Evolutionary conservation across 345 rosid species (phyloP), one percentile per base, ranked within the genome.

Genomic region (Cardiospermum halicacabum): DNA sequence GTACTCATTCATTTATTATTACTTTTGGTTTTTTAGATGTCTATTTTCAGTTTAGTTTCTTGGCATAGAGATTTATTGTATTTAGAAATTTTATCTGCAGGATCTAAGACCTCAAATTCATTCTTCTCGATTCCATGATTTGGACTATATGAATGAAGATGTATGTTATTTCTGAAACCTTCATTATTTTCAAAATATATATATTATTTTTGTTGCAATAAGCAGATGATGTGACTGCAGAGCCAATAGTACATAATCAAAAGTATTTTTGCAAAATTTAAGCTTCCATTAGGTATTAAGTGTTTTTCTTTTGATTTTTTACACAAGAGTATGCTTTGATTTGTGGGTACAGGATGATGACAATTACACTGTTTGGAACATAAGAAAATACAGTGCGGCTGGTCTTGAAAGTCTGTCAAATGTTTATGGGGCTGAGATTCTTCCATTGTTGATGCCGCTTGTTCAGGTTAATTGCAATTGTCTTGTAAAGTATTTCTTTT

Each of bases 341-440:
- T 18, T 19, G n/a, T 18, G 24, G n/a, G 19, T 32, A 32, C 78
- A 88, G 95, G 89, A 95, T 72, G 96, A 91, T 65, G 98, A 91
- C 72, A 84, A 80, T 15, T 77, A 78, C 19, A 89, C 84, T 16
- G 70, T 86, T 18, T 95, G 98, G 97, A 95, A 91, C 75, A 81
- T 95, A 65, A 76, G 99, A 77, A 95, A 91, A 82, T 95, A 97
- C 78, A 91, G 99, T 80, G 98, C 99, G 58, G 98, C 98, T 47
- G 91, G 90, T 66, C 88, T 95, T 75, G 98, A 91, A 69, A 72
- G 77, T 64, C 84, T 95, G 66, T 89, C 99, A 65, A 91, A 84
- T 78, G 82, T 81, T 58, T 91, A 82, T 84, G 97, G 98, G 58
- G 97, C 87, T 84, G 96, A 91, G 48, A 95, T 91, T 78, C 99